A percentile compares a stretch with the other conserved stretches of the same genome.
Conservation (phyloP, 345 rosid species). For the Firmiana major region DNA sequence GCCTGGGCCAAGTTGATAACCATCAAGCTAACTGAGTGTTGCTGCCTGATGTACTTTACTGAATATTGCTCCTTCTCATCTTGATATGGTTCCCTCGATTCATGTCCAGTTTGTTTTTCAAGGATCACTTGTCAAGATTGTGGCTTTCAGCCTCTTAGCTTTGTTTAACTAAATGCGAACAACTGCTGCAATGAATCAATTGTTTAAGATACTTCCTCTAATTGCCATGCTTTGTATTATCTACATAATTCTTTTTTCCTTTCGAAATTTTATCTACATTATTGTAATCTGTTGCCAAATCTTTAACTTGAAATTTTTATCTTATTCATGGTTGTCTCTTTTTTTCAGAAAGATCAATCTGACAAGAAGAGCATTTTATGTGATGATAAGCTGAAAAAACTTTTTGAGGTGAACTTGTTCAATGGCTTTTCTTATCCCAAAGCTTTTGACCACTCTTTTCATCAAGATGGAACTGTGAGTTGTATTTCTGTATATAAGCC, state of each 20-base stretch:
- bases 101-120: neutral
- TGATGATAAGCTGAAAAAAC: constrained; percentile 59
- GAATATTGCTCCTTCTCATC: neutral
- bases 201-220: neutral
- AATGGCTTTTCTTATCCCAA: constrained; percentile 37
- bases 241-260: neutral
- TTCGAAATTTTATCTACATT: neutral
- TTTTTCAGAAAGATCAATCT: constrained; percentile 47
- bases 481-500: constrained; percentile 23
- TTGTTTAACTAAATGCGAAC: neutral
- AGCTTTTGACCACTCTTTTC: constrained; percentile 48
- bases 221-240: neutral
- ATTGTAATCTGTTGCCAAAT: neutral
- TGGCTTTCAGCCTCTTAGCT: neutral
- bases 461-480: constrained; percentile 51
- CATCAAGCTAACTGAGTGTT: neutral
- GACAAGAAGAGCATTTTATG: constrained; percentile 49
- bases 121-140: neutral
- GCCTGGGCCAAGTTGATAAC: neutral
- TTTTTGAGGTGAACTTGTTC: constrained; percentile 54
- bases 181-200: neutral
- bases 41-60: neutral
- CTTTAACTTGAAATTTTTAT: neutral
- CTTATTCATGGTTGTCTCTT: neutral
- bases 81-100: neutral